Percentiles rank a stretch among this genome's conserved stretches.
Conservation (phyloP, 371 early-diverging fungal genomes). For the Actinomortierella wolfii region DNA sequence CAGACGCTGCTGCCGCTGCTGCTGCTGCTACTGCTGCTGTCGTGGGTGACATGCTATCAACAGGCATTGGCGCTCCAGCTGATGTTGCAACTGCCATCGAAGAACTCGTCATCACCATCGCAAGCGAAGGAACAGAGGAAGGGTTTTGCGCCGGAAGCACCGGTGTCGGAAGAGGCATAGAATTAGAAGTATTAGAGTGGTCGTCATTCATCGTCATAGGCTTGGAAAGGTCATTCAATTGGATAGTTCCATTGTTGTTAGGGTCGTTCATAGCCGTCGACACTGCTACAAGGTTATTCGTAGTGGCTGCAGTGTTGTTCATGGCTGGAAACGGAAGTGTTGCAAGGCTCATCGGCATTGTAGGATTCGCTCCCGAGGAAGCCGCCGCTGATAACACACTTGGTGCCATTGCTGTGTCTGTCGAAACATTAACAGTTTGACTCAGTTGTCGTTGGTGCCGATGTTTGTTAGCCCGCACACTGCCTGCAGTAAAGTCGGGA, state of each 20-base stretch:
- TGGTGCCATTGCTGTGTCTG: too few species aligned
- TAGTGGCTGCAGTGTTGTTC: not conserved
- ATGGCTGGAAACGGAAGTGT: too few species aligned
- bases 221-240: not conserved
- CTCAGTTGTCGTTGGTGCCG: slow-evolving; percentile 29
- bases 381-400: too few species aligned
- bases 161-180: not conserved
- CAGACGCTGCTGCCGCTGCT: slow-evolving; percentile 2
- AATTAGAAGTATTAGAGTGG: not conserved
- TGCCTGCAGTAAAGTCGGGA: slow-evolving; percentile 21
- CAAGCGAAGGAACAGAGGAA: slow-evolving; percentile 25
- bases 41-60: not conserved
- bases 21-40: slow-evolving; percentile 3
- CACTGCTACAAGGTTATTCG: not conserved
- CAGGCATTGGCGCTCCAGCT: not conserved
- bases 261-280: not conserved
- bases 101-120: slow-evolving; percentile 32
- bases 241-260: not conserved
- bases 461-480: slow-evolving; percentile 21
- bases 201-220: not conserved
- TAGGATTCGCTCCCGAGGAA: too few species aligned
- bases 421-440: slow-evolving; percentile 10
- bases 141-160: not conserved
- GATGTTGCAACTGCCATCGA: slow-evolving; percentile 6
- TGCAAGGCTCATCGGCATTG: too few species aligned